Evolutionary conservation across 352 stramenopile species (phyloP).

Genomic region (Globisporangium acanthophoron): DNA sequence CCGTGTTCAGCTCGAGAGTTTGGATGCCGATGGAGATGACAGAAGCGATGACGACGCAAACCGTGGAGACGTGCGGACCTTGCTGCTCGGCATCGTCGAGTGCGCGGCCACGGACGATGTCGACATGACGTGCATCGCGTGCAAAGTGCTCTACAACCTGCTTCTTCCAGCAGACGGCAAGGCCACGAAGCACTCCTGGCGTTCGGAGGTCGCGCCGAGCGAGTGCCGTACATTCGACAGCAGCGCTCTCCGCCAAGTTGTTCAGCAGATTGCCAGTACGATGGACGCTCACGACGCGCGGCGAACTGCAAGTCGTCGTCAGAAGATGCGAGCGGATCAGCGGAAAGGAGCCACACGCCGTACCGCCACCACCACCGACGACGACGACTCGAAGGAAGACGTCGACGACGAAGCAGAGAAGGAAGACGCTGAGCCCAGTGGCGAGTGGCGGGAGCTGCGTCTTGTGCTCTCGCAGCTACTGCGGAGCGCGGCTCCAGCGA

Average conservation of each 20-base stretch:
- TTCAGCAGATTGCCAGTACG: slow-evolving; percentile 23
- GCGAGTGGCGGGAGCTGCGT: slow-evolving; percentile 24
- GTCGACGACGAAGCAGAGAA: slow-evolving; percentile 8
- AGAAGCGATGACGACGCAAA: slow-evolving; percentile 4
- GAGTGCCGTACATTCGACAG: slow-evolving; percentile 9
- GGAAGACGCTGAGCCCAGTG: slow-evolving; percentile 6
- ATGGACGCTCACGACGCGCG: slow-evolving; percentile 13
- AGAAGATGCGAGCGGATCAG: neutral
- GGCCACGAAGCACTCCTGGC: neutral
- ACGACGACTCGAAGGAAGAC: neutral
- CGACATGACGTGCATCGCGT: slow-evolving; percentile 69
- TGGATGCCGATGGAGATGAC: slow-evolving; percentile 1
- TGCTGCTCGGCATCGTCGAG: slow-evolving; percentile 53
- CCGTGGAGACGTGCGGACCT: slow-evolving; percentile 27
- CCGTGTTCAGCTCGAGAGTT: slow-evolving; percentile 11
- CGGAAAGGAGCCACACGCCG: neutral
- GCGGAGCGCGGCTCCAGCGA: slow-evolving; percentile 16
- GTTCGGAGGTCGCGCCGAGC: neutral
- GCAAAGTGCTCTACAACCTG: slow-evolving; percentile 86
- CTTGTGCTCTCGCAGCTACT: slow-evolving; percentile 45
- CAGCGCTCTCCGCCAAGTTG: slow-evolving; percentile 17
- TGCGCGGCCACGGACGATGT: slow-evolving; percentile 53
- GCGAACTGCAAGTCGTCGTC: neutral
- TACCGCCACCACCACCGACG: neutral
- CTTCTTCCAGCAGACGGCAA: slow-evolving; percentile 18